Evolutionary conservation across 2,329 filamentous ascomycete genomes (phyloP), one percentile per base, ranked within the genome.

Genomic region (Neopestalotiopsis clavispora): DNA sequence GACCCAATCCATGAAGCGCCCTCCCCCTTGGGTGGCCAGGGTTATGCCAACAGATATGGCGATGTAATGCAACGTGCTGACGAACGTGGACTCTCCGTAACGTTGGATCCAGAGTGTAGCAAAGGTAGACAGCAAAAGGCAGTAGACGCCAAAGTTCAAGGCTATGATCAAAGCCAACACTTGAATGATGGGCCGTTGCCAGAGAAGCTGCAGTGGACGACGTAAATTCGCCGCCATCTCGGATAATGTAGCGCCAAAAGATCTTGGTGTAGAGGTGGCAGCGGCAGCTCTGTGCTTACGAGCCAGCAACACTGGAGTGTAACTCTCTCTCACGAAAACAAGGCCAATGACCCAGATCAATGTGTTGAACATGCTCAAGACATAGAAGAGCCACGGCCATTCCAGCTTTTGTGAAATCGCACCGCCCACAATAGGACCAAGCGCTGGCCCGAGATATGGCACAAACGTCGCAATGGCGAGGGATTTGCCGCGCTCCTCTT

Each of bases 311-410:
- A 67, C 52, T 2, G 56, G 32, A 17, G 52, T 40, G 32, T 40
- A 67, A 13, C 52, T 40, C 49, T 67, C 65, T 5, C 12, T 34
- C 20, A 67, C 20, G 20, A 60, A 20, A n/a, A 61, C 23, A 13
- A 40, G 12, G 3, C 34, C 52, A 20, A 59, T 17, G 20, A 61
- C 10, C 9, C n/a, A 28, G 14, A 60, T 28, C 12, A n/a, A 17
- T 5, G 32, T 17, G 12, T 45, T 28, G 23, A 60, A 34, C 60
- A 92, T 90, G 1, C 87, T 87, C 2, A 89, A 89, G 0, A 89
- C 83, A 80, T 87, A 92, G 80, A 93, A 94, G 1, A 89, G 86
- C 91, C 91, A 94, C 38, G 88, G 85, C 91, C 91, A 93, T 4
- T 84, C 85, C 2, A 87, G 86, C 71, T 86, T 82, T 73, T 92